Conservation (phyloP, 495 filamentous ascomycete species). For the Aspergillus homomorphus region DNA sequence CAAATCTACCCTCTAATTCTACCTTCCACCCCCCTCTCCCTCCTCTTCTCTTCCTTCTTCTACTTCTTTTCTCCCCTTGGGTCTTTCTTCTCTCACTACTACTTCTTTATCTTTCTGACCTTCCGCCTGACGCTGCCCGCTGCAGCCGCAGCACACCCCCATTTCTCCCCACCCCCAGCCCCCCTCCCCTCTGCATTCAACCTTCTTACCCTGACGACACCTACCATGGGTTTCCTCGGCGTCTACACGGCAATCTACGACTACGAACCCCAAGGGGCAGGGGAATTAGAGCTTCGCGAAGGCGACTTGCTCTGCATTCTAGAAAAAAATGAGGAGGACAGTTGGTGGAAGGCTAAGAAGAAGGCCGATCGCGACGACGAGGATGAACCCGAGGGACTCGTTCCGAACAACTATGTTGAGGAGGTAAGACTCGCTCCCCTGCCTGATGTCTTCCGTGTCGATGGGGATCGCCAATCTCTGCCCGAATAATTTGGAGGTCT, state of each 20-base stretch:
- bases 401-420: conserved; percentile 94
- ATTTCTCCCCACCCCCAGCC: neutral
- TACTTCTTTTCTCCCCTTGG: neutral
- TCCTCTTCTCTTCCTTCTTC: conserved; percentile 5
- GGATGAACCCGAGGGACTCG: conserved; percentile 88
- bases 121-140: conserved; percentile 20
- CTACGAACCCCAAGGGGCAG: conserved; percentile 83
- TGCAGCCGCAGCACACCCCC: conserved; percentile 18
- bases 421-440: conserved; percentile 62
- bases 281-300: conserved; percentile 82
- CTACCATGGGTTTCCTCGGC: conserved; percentile 74
- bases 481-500: neutral
- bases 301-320: conserved; percentile 91
- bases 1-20: neutral
- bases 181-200: conserved; percentile 4
- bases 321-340: conserved; percentile 85
- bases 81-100: conserved; percentile 7
- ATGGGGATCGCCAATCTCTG: neutral
- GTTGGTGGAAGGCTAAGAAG: conserved; percentile 99
- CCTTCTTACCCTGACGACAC: conserved; percentile 3
- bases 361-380: conserved; percentile 88
- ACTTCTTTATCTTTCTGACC: conserved; percentile 9
- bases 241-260: conserved; percentile 92
- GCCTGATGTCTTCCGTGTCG: neutral
- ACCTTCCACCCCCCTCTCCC: conserved; percentile 5